phyloP scores from a whole-genome alignment of 495 filamentous ascomycete species.

The Peziza echinospora region DNA sequence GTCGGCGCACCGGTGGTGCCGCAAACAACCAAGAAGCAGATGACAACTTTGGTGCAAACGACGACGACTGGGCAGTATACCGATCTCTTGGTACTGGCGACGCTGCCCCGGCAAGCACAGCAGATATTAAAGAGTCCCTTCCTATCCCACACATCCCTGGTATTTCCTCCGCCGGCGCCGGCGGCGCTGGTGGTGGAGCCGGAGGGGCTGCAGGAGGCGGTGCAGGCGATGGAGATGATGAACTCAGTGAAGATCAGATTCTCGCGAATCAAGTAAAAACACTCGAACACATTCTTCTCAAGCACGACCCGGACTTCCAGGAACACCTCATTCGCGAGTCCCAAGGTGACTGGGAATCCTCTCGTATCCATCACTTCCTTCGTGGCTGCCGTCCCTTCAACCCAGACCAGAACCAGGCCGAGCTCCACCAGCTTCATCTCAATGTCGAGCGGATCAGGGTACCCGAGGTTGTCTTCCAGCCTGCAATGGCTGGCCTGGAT shows the following conservation, averaged over 20 bases:
- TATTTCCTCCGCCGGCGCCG: too few species aligned
- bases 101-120: too few species aligned
- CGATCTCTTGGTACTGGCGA: slow-evolving; percentile 64
- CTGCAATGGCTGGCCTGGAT: slow-evolving; percentile 82
- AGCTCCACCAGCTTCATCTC: slow-evolving; percentile 74
- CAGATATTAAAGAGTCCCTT: too few species aligned
- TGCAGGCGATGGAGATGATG: slow-evolving; percentile 35
- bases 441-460: slow-evolving; percentile 95
- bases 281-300: slow-evolving; percentile 63
- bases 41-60: slow-evolving; percentile 89
- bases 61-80: slow-evolving; percentile 95
- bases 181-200: too few species aligned
- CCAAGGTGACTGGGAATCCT: slow-evolving; percentile 83
- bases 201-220: too few species aligned
- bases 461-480: slow-evolving; percentile 88
- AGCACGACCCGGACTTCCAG: slow-evolving; percentile 70
- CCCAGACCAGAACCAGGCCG: slow-evolving; percentile 41
- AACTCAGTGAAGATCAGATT: slow-evolving; percentile 60
- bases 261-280: slow-evolving; percentile 44
- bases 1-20: slow-evolving; percentile 21
- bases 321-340: slow-evolving; percentile 81
- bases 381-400: slow-evolving; percentile 80
- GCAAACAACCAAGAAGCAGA: slow-evolving; percentile 31
- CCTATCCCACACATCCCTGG: too few species aligned
- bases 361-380: slow-evolving; percentile 66